phyloP scores from a whole-genome alignment of 345 rosid genomes.

The Moringa oleifera region DNA sequence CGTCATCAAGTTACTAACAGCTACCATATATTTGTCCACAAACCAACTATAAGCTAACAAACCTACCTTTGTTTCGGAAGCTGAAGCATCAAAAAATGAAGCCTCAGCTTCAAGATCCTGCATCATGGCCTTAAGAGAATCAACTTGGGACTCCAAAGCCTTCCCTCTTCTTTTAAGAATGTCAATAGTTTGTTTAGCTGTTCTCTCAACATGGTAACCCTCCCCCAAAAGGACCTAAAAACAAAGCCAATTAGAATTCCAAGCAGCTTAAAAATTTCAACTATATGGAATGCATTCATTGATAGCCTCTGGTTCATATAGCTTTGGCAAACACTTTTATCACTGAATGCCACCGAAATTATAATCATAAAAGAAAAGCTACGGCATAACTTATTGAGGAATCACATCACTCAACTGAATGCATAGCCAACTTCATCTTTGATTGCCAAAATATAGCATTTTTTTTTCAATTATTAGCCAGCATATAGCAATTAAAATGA shows the following conservation, averaged over 20 bases:
- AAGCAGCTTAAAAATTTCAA: neutral
- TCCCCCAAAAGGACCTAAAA: slow-evolving; percentile 81
- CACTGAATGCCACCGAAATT: too few relatives aligned
- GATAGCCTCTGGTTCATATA: neutral
- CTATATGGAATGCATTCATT: neutral
- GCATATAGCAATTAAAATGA: neutral
- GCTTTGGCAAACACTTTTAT: neutral
- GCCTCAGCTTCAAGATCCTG: slow-evolving; percentile 75
- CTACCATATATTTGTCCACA: too few relatives aligned
- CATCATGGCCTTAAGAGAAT: slow-evolving; percentile 58
- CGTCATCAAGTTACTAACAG: neutral
- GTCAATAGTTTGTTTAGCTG: slow-evolving; percentile 72
- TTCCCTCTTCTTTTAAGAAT: slow-evolving; percentile 76
- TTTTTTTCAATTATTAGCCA: neutral
- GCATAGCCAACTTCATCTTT: neutral
- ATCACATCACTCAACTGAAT: too few relatives aligned
- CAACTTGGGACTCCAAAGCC: slow-evolving; percentile 52
- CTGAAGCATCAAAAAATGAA: slow-evolving; percentile 67
- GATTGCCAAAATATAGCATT: neutral
- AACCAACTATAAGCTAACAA: slow-evolving; percentile 8
- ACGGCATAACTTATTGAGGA: too few relatives aligned
- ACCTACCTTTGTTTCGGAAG: slow-evolving; percentile 72
- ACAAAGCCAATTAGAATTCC: neutral
- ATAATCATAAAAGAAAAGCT: too few relatives aligned
- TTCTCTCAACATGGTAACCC: slow-evolving; percentile 65